Percentiles rank a stretch among this genome's conserved stretches.
Conservation (phyloP, 2,329 filamentous ascomycete species). For the Blastomyces gilchristii region DNA sequence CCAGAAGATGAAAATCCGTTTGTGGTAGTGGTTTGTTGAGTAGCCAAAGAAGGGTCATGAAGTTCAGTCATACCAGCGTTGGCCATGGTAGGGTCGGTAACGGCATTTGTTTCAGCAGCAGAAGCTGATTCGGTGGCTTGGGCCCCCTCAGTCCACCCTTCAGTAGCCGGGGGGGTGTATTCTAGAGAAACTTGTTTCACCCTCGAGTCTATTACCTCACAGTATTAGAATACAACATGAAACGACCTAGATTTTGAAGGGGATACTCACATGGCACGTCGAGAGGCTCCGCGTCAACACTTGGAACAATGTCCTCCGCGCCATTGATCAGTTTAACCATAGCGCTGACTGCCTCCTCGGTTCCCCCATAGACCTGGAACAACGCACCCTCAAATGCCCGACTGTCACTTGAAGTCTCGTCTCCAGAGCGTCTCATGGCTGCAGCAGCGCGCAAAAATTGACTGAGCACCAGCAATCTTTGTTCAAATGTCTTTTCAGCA, state of each 20-base stretch:
- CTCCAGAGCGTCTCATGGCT: slow-evolving; percentile 48
- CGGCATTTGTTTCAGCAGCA: slow-evolving; percentile 25
- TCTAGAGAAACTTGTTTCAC: slow-evolving; percentile 42
- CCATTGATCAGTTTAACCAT: slow-evolving; percentile 53
- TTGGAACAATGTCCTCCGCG: slow-evolving; percentile 46
- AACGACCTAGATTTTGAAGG: neutral
- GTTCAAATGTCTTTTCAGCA: slow-evolving; percentile 40
- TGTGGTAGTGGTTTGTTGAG: slow-evolving; percentile 46
- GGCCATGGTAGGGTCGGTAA: slow-evolving; percentile 50
- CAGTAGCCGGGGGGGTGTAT: slow-evolving; percentile 26
- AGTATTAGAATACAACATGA: slow-evolving; percentile 11
- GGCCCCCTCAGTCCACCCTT: slow-evolving; percentile 40
- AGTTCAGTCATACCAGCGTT: slow-evolving; percentile 53
- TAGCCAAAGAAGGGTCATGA: slow-evolving; percentile 39
- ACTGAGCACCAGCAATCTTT: slow-evolving; percentile 48
- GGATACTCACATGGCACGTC: slow-evolving; percentile 27
- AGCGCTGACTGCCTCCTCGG: slow-evolving; percentile 47
- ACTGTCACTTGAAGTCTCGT: slow-evolving; percentile 47
- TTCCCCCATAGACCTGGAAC: slow-evolving; percentile 54
- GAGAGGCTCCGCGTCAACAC: slow-evolving; percentile 45
- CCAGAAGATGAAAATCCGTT: slow-evolving; percentile 30
- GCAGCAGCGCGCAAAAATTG: slow-evolving; percentile 55
- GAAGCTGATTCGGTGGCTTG: slow-evolving; percentile 33
- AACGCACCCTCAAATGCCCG: slow-evolving; percentile 55
- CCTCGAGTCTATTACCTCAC: slow-evolving; percentile 35